phyloP scores from a whole-genome alignment of 331 rosid genomes.

The Malus hybrid region DNA sequence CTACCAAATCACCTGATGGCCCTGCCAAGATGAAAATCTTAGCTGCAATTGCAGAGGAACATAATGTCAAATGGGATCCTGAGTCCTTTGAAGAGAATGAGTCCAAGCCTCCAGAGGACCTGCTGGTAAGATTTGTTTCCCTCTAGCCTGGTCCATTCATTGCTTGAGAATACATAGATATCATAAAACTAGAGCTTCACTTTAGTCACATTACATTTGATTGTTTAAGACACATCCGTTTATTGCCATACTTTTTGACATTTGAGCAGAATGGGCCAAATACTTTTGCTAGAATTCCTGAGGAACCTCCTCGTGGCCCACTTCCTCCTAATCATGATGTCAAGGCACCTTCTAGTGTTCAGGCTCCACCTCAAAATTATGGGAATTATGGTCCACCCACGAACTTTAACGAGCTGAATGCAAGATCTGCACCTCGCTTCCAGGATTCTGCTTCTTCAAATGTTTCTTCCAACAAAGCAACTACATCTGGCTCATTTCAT shows the following conservation, averaged over 20 bases:
- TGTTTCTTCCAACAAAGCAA: conserved; percentile 17
- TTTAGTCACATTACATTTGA: neutral
- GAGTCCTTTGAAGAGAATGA: conserved; percentile 55
- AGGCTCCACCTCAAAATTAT: conserved; percentile 12
- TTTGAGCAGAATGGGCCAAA: conserved; percentile 64
- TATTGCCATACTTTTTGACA: neutral
- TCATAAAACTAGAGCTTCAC: neutral
- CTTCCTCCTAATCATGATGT: conserved; percentile 36
- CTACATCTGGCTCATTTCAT: conserved; percentile 28
- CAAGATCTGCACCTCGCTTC: conserved; percentile 17
- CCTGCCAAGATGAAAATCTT: conserved; percentile 71
- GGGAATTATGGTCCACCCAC: conserved; percentile 26
- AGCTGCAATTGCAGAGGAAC: conserved; percentile 83
- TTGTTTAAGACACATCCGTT: neutral
- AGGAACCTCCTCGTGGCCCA: conserved; percentile 44
- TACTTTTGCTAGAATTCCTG: conserved; percentile 36
- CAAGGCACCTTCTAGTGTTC: conserved; percentile 2
- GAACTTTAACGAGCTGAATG: conserved; percentile 24
- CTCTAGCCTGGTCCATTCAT: neutral
- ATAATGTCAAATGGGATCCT: conserved; percentile 88
- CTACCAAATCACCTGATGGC: conserved; percentile 88
- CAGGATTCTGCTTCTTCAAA: conserved; percentile 23
- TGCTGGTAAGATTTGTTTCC: conserved; percentile 43
- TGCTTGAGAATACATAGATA: conserved; percentile 5
- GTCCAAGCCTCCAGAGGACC: conserved; percentile 45